phyloP scores from a whole-genome alignment of 2,329 filamentous ascomycete species.

The Fusarium verrucosum region DNA sequence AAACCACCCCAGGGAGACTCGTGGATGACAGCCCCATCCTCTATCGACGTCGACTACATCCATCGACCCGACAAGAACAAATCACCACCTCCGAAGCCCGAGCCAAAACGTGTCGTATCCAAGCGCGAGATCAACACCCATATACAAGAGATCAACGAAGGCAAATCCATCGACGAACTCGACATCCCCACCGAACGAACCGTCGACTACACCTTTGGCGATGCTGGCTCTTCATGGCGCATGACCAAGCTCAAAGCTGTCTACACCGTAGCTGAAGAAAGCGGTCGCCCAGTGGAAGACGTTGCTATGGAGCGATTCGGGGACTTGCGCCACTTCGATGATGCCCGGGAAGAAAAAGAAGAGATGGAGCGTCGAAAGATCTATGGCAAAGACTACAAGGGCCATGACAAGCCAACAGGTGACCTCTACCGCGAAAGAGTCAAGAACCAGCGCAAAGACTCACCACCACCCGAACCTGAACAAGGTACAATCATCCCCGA shows the following conservation, averaged over 20 bases:
- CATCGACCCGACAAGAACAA: slow-evolving; percentile 68
- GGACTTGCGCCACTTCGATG: slow-evolving; percentile 84
- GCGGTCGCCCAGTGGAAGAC: slow-evolving; percentile 77
- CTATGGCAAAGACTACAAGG: slow-evolving; percentile 86
- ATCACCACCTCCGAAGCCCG: slow-evolving; percentile 60
- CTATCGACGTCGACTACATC: slow-evolving; percentile 84
- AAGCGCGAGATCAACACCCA: slow-evolving; percentile 80
- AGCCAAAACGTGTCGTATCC: slow-evolving; percentile 77
- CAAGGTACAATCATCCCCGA: slow-evolving; percentile 67
- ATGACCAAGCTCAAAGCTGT: slow-evolving; percentile 94
- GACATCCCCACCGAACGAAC: slow-evolving; percentile 59
- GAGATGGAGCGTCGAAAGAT: slow-evolving; percentile 84
- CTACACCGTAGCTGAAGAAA: slow-evolving; percentile 81
- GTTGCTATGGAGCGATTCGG: slow-evolving; percentile 86
- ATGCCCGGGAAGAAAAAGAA: slow-evolving; percentile 90
- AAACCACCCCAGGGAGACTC: slow-evolving; percentile 74
- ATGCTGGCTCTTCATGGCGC: slow-evolving; percentile 89
- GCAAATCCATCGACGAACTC: slow-evolving; percentile 48
- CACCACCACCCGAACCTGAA: slow-evolving; percentile 45
- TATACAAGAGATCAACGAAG: slow-evolving; percentile 68
- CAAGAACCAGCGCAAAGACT: slow-evolving; percentile 59
- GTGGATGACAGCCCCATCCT: slow-evolving; percentile 89
- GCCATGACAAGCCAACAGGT: slow-evolving; percentile 86
- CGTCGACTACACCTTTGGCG: slow-evolving; percentile 86
- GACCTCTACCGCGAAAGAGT: slow-evolving; percentile 85